phyloP scores from a whole-genome alignment of 345 rosid genomes.

The Gossypium herbaceum region DNA sequence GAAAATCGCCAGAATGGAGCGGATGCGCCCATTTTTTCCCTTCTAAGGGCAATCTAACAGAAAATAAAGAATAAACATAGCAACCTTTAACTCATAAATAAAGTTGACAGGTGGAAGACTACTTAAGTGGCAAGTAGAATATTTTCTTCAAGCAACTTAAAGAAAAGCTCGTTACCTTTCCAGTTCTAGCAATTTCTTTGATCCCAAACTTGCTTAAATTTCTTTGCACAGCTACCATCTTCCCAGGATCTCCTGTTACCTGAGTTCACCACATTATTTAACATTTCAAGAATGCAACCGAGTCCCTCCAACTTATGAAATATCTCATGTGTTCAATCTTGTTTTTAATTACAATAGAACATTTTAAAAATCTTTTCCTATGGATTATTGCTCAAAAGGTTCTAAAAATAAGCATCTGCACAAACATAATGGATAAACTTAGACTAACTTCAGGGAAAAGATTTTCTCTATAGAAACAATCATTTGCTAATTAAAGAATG shows the following conservation, averaged over 20 bases:
- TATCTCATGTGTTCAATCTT: too few species aligned
- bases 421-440: too few species aligned
- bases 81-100: background rate
- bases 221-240: constrained; percentile 83
- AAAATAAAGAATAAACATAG: constrained; percentile 7
- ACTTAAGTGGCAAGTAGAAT: background rate
- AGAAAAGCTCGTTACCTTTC: constrained; percentile 39
- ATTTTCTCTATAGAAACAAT: too few species aligned
- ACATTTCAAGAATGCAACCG: background rate
- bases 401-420: too few species aligned
- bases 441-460: too few species aligned
- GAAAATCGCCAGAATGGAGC: constrained; percentile 99
- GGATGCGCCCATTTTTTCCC: constrained; percentile 84
- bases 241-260: constrained; percentile 99
- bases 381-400: too few species aligned
- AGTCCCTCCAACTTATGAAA: background rate
- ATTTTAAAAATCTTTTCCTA: too few species aligned
- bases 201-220: constrained; percentile 84
- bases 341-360: too few species aligned
- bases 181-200: constrained; percentile 80
- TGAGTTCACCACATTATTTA: constrained; percentile 18
- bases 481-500: too few species aligned
- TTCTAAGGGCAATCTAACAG: constrained; percentile 78
- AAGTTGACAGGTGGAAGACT: background rate
- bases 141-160: constrained; percentile 1